Base-by-base conservation (phyloP, 2,329 filamentous ascomycete species). In the Ceratocystis eucalypticola region DNA sequence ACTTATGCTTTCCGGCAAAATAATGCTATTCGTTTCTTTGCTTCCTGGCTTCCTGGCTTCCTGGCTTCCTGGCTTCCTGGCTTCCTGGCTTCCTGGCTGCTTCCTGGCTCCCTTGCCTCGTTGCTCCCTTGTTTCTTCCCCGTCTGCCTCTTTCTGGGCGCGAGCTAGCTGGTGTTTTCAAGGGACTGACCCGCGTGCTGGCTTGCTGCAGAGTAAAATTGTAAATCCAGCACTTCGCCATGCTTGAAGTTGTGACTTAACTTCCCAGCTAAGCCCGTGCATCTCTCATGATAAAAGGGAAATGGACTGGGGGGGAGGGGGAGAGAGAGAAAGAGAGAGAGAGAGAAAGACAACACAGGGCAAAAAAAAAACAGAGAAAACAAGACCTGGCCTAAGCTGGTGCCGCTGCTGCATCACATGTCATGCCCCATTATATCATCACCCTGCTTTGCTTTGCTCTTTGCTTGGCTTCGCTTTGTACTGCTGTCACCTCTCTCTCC, bases 181-280 rank as follows among this genome's bases (percentile, higher is more conserved):
- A 37, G 33, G 8, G 33, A 10, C 33, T 37, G 33, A 1, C 2
- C 33, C 3, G 33, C 33, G 33, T 37, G 33, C 33, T 37, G 33
- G 33, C 33, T 12, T 37, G 33, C 33, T 37, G 33, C 33, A 37
- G 33, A 37, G 33, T 37, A 37, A 37, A 37, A 37, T 37, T 37
- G 10, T 37, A 37, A 37, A 37, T 3, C 33, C 33, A 37, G 33
- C 33, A 12, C 33, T 37, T 37, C 33, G 33, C 33, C 10, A 37
- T 37, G 8, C 33, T 37, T 37, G 33, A 37, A 37, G 33, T 37
- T 12, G 33, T 12, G 33, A 37, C 46, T 50, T 50, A 22, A 50
- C 46, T 22, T 50, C n/a, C 46, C 46, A 50, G 17, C 53, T 57
- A 57, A 57, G 53, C 10, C 53, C 53, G 53, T 57, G 53, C 53